Conservation (phyloP, 495 filamentous ascomycete species). For the Pyrenula massariospora region DNA sequence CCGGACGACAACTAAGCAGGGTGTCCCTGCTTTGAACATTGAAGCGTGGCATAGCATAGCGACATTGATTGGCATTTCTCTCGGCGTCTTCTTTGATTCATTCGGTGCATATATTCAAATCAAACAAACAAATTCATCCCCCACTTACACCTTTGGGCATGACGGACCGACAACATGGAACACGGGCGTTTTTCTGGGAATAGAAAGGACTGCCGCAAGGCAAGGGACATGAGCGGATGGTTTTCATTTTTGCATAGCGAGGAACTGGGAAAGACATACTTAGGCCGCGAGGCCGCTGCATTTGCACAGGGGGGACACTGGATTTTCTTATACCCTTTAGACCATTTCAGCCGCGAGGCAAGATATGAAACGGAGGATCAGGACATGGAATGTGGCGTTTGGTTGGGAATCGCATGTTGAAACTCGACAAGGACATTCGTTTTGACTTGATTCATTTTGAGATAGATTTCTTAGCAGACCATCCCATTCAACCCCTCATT, state of each 20-base stretch:
- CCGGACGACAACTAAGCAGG: neutral
- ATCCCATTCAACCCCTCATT: neutral
- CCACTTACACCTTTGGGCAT: neutral
- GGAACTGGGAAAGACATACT: neutral
- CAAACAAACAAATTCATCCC: neutral
- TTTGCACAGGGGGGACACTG: neutral
- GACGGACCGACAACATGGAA: neutral
- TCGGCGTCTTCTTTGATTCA: neutral
- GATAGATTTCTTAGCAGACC: too few relatives aligned
- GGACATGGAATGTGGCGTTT: too few relatives aligned
- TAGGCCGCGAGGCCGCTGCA: neutral
- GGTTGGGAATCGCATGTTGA: too few relatives aligned
- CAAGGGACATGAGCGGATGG: too few relatives aligned
- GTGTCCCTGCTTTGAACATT: neutral
- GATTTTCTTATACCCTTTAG: too few relatives aligned
- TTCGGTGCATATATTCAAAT: neutral
- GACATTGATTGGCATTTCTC: neutral
- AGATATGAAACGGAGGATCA: too few relatives aligned
- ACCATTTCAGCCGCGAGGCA: too few relatives aligned
- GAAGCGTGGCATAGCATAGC: neutral
- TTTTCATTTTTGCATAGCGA: neutral
- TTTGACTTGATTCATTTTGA: too few relatives aligned
- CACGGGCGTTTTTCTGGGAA: neutral
- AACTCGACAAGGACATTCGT: too few relatives aligned
- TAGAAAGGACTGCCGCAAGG: neutral